phyloP scores from a whole-genome alignment of 1,284 basidiomycete species.

The Vanrija humicola region DNA sequence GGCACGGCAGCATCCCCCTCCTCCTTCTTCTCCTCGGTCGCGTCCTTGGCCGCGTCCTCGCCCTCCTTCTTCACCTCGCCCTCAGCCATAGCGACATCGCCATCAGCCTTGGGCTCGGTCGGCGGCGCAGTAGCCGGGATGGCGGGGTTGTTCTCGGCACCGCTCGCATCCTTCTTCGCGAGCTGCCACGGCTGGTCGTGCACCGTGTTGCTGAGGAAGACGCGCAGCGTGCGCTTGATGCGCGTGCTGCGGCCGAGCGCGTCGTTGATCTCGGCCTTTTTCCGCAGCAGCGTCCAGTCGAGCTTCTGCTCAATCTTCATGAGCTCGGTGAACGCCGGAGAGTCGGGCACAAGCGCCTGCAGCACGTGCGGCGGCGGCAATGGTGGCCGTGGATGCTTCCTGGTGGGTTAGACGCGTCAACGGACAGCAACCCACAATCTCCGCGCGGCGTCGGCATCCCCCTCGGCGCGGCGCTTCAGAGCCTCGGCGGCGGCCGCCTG shows the following conservation, averaged over 20 bases:
- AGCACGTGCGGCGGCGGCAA: slow-evolving; percentile 48
- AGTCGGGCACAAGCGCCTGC: slow-evolving; percentile 60
- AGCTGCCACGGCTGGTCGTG: slow-evolving; percentile 80
- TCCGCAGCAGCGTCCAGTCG: slow-evolving; percentile 92
- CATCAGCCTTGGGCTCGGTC: slow-evolving; percentile 1
- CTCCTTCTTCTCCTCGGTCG: slow-evolving; percentile 2
- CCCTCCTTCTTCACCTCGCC: neutral
- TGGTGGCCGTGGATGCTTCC: slow-evolving; percentile 38
- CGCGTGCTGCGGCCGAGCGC: slow-evolving; percentile 53
- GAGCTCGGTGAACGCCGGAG: slow-evolving; percentile 79
- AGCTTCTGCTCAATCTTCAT: slow-evolving; percentile 84
- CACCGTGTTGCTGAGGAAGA: slow-evolving; percentile 85
- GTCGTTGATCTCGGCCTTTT: slow-evolving; percentile 85
- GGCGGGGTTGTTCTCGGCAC: slow-evolving; percentile 14
- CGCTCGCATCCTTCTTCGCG: slow-evolving; percentile 17
- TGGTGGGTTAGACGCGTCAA: slow-evolving; percentile 7
- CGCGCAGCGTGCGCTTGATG: slow-evolving; percentile 72
- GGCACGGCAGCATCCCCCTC: neutral
- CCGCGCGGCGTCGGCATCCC: slow-evolving; percentile 12
- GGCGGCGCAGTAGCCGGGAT: neutral
- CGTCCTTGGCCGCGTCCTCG: slow-evolving; percentile 1
- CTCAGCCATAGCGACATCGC: slow-evolving; percentile 27
- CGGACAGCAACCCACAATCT: slow-evolving; percentile 10
- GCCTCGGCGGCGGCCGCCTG: slow-evolving; percentile 1
- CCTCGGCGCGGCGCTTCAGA: slow-evolving; percentile 18